Conservation (phyloP, 306 rosid genomes). For the Cyclanthera cordifolia region DNA sequence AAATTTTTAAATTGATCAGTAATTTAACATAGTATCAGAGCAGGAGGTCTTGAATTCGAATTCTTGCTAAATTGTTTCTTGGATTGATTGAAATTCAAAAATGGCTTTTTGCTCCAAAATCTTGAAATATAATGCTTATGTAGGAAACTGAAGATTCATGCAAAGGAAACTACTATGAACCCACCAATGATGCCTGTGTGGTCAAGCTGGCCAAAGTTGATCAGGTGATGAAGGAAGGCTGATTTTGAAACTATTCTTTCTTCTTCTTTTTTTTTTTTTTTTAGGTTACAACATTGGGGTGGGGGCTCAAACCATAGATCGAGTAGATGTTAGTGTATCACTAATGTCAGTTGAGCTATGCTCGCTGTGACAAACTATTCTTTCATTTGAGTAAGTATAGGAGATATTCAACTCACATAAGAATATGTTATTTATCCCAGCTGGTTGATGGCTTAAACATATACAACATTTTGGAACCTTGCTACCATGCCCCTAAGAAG, state of each 20-base stretch:
- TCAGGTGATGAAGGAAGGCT: constrained; percentile 39
- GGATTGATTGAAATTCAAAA: too few species aligned
- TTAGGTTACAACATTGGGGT: too few species aligned
- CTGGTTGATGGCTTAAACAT: constrained; percentile 45
- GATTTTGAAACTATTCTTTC: neutral
- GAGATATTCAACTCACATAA: constrained; percentile 13
- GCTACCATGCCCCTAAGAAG: constrained; percentile 48
- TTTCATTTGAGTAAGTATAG: neutral
- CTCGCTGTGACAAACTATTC: too few species aligned
- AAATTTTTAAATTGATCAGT: too few species aligned
- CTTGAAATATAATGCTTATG: constrained; percentile 8
- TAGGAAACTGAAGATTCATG: constrained; percentile 50
- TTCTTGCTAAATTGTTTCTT: too few species aligned
- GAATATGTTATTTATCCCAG: constrained; percentile 31
- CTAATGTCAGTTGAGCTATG: too few species aligned
- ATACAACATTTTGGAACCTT: constrained; percentile 83
- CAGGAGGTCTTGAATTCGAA: too few species aligned
- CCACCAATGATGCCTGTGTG: constrained; percentile 25
- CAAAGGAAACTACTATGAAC: constrained; percentile 42
- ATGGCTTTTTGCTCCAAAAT: neutral
- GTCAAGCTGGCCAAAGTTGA: constrained; percentile 47
- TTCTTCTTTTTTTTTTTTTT: too few species aligned
- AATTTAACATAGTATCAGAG: too few species aligned
- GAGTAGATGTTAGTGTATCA: too few species aligned
- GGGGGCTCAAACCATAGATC: too few species aligned